Conservation (phyloP, 148 eudicot genomes). For the Dianthus caryophyllus region DNA sequence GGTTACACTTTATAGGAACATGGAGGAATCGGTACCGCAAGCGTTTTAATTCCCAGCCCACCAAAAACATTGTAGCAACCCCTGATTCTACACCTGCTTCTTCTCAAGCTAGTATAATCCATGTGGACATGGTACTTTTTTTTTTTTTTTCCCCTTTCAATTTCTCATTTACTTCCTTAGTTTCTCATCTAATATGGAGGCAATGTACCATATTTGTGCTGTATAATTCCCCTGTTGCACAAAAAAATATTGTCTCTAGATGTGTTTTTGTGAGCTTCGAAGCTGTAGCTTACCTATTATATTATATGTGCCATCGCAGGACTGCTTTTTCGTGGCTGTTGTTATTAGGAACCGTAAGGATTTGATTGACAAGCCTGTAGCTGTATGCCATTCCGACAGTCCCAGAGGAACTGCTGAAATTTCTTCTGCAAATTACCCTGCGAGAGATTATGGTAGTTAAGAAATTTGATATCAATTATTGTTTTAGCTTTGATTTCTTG, state of each 20-base stretch:
- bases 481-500: slow-evolving; percentile 1
- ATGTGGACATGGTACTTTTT: slow-evolving; percentile 80
- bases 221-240: neutral
- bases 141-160: neutral
- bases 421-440: slow-evolving; percentile 93
- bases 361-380: slow-evolving; percentile 76
- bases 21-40: slow-evolving; percentile 97
- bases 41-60: slow-evolving; percentile 46
- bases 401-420: slow-evolving; percentile 95
- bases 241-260: neutral
- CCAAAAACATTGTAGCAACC: slow-evolving; percentile 29
- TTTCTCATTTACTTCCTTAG: neutral
- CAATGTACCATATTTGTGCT: slow-evolving; percentile 8
- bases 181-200: neutral
- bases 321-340: slow-evolving; percentile 92
- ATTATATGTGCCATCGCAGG: slow-evolving; percentile 43
- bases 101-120: slow-evolving; percentile 48
- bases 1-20: slow-evolving; percentile 93
- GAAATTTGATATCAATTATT: slow-evolving; percentile 10
- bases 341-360: slow-evolving; percentile 72
- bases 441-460: slow-evolving; percentile 72
- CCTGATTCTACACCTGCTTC: slow-evolving; percentile 32
- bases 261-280: neutral
- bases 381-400: slow-evolving; percentile 95
- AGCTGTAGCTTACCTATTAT: neutral